Evolutionary conservation across 768 basidiomycete species (phyloP).

Genomic region (Tricholoma flavovirens): DNA sequence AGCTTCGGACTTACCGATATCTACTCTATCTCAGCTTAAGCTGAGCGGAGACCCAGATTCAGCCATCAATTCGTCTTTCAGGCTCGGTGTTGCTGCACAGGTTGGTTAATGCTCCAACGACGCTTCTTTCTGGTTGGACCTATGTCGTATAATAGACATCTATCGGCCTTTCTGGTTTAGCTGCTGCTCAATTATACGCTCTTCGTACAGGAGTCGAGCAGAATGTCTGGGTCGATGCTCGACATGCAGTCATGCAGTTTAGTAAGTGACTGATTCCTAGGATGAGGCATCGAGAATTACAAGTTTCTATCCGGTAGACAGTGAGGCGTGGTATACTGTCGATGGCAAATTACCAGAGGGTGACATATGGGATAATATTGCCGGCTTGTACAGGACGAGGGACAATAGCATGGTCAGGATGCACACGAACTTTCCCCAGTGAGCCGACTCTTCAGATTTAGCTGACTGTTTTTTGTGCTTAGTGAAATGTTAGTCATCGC

Average conservation of each 20-base stretch:
- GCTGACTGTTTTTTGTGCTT: not conserved
- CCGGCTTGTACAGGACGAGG: conserved; percentile 50
- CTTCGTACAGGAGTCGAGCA: conserved; percentile 42
- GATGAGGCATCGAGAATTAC: not conserved
- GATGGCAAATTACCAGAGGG: conserved; percentile 30
- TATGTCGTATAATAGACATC: conserved; percentile 28
- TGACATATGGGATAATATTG: conserved; percentile 41
- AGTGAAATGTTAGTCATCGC: conserved; percentile 35
- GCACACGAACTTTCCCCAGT: conserved; percentile 64
- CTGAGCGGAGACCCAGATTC: conserved; percentile 35
- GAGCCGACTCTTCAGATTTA: conserved; percentile 9
- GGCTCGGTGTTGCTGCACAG: conserved; percentile 48
- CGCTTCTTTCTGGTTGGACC: not conserved
- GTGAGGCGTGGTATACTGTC: conserved; percentile 45
- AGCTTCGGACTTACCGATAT: conserved; percentile 32
- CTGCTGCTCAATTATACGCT: conserved; percentile 44
- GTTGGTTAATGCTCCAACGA: conserved; percentile 22
- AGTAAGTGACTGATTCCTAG: conserved; percentile 26
- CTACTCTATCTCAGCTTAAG: conserved; percentile 30
- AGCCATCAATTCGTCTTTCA: conserved; percentile 49
- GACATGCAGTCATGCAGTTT: conserved; percentile 53
- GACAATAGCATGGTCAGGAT: conserved; percentile 45
- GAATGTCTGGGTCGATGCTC: conserved; percentile 45
- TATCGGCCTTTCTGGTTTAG: conserved; percentile 47
- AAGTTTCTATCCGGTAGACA: conserved; percentile 26